Evolutionary conservation across 2,329 filamentous ascomycete species (phyloP).

Genomic region (Chrysoporthe puriensis): DNA sequence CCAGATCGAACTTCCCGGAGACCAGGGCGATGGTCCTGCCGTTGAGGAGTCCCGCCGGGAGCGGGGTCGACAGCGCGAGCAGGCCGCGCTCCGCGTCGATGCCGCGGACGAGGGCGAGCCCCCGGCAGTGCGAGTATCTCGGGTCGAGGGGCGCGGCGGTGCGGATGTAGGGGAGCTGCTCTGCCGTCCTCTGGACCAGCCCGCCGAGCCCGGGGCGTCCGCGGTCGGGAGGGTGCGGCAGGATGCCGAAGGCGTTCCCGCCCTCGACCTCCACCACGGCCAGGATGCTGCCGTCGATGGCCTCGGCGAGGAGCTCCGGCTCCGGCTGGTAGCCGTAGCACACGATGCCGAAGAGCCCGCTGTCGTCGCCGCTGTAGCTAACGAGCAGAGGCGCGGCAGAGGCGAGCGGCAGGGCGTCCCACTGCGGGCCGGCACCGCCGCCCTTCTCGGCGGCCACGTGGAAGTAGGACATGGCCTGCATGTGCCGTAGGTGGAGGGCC

Average conservation of each 20-base stretch:
- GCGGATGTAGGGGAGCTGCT: conserved; percentile 66
- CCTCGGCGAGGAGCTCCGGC: conserved; percentile 61
- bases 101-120: conserved; percentile 70
- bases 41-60: conserved; percentile 44
- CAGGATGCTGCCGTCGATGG: conserved; percentile 72
- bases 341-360: conserved; percentile 66
- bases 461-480: conserved; percentile 83
- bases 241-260: conserved; percentile 47
- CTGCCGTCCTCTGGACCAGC: conserved; percentile 36
- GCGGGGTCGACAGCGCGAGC: conserved; percentile 70
- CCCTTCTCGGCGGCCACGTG: conserved; percentile 48
- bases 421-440: conserved; percentile 39
- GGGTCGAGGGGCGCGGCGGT: conserved; percentile 62
- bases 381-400: conserved; percentile 64
- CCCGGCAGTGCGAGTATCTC: conserved; percentile 59
- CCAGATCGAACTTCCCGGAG: conserved; percentile 69
- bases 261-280: conserved; percentile 67
- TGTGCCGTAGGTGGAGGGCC: conserved; percentile 67
- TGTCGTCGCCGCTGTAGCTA: conserved; percentile 54
- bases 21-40: conserved; percentile 63
- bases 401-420: conserved; percentile 60
- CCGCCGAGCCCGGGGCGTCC: background rate
- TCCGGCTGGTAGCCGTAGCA: conserved; percentile 69
- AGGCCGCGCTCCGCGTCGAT: conserved; percentile 59
- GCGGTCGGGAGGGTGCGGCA: background rate